Base-by-base conservation (phyloP, 1,284 basidiomycete species). In the Psilocybe mexicana region DNA sequence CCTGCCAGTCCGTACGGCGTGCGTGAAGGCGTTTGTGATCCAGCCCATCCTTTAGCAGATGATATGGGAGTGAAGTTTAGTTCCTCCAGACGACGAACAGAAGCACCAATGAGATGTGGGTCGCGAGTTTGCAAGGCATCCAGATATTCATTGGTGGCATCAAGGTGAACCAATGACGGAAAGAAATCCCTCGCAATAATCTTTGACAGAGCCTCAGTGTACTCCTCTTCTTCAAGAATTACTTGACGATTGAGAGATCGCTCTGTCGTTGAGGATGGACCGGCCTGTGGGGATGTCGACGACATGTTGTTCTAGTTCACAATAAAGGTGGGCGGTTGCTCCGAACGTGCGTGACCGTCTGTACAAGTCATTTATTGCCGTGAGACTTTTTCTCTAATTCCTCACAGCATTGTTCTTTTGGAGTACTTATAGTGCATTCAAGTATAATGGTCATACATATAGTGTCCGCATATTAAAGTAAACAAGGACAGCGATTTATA, bases 141-240 rank as follows among this genome's bases (percentile, higher is more conserved):
- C 14, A 95, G 83, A 71, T 93, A 94, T 57, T 81, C 83, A 71
- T 94, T 93, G 14, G 92, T 93, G 23, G 92, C 92, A 65, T 95
- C 91, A 33, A 96, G 80, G 65, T 93, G 91, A 23, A 88, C 85
- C 10, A 97, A 84, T 11, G 90, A 92, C 0, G 96, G 96, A 69
- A 98, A 99, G 81, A 98, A 99, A 76, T 98, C 96, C 52, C 97
- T 88, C 49, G 93, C 90, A 70, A 99, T 98, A 70, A 99, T 97
- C 51, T 88, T 83, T 2, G 93, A 94, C n/a, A 99, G 81, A 0
- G 92, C 92, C 52, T 85, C 85, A 0, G 94, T 96, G 72, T 99
- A 99, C 68, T 94, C 93, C 65, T 98, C 95, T 78, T 99, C 96
- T 56, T 93, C 90, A n/a, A 93, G 83, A n/a, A 93, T 79, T 6